Percentiles rank a stretch among this genome's conserved stretches.
Conservation (phyloP, 176 grass and related monocot species). For the Zoysia japonica region DNA sequence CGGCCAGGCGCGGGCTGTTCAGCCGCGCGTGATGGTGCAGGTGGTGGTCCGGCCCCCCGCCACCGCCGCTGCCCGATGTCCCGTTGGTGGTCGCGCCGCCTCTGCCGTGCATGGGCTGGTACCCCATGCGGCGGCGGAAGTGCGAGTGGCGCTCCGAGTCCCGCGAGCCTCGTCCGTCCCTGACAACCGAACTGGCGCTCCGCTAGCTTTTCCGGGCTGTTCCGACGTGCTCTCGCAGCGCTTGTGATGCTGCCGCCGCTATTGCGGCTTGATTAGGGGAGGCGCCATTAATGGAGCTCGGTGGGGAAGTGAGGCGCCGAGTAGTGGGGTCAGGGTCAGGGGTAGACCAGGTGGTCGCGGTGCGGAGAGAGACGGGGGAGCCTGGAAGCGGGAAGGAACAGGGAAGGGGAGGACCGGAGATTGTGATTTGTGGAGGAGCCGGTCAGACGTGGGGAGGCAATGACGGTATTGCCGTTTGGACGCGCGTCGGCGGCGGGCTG, state of each 20-base stretch:
- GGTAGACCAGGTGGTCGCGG: not conserved
- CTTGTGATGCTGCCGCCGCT: not conserved
- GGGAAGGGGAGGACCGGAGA: not conserved
- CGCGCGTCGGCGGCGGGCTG: slow-evolving; percentile 26
- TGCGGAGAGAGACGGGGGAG: not conserved
- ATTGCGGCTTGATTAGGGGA: slow-evolving; percentile 31
- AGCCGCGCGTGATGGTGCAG: slow-evolving; percentile 47
- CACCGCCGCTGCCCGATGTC: slow-evolving; percentile 10
- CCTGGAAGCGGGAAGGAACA: slow-evolving; percentile 11
- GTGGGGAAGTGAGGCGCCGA: slow-evolving; percentile 22
- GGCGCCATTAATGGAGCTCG: slow-evolving; percentile 73
- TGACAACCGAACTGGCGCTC: not conserved
- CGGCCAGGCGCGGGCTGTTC: slow-evolving; percentile 78
- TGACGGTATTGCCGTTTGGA: slow-evolving; percentile 50
- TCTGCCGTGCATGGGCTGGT: slow-evolving; percentile 64
- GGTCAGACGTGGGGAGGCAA: slow-evolving; percentile 22
- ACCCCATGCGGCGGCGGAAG: slow-evolving; percentile 50
- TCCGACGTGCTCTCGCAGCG: not conserved
- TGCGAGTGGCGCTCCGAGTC: not conserved
- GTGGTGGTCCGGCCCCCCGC: slow-evolving; percentile 31
- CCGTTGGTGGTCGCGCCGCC: slow-evolving; percentile 31
- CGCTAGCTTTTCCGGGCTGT: not conserved
- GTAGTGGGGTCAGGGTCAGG: not conserved
- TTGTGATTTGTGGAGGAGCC: slow-evolving; percentile 11
- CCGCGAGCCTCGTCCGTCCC: not conserved